phyloP scores from a whole-genome alignment of 192 early-diverging fungal genomes.

The Spizellomyces punctatus region DNA sequence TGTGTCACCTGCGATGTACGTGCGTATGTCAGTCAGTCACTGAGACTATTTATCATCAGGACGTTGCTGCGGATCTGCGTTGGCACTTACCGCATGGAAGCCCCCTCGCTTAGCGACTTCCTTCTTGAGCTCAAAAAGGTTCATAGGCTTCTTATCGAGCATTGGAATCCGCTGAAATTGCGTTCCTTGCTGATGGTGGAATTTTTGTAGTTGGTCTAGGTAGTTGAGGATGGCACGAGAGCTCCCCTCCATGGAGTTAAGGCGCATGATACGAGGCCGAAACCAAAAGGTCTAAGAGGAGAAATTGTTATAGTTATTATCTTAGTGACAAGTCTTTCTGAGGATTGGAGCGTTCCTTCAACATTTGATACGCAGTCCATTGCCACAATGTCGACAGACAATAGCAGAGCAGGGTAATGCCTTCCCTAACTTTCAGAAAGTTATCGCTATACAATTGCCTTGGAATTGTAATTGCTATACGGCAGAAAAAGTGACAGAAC shows the following conservation, averaged over 20 bases:
- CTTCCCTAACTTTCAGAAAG: too few relatives aligned
- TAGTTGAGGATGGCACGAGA: conserved; percentile 87
- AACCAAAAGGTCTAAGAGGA: conserved; percentile 77
- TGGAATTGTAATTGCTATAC: too few relatives aligned
- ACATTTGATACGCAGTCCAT: too few relatives aligned
- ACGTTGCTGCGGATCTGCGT: background rate
- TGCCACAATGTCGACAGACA: too few relatives aligned
- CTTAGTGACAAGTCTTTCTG: too few relatives aligned
- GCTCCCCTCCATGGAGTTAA: conserved; percentile 91
- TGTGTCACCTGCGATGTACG: conserved; percentile 57
- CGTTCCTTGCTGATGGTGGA: conserved; percentile 78
- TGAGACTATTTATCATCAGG: background rate
- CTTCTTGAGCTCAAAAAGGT: conserved; percentile 80
- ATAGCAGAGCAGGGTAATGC: too few relatives aligned
- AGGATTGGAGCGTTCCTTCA: too few relatives aligned
- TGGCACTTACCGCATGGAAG: conserved; percentile 52
- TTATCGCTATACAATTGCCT: too few relatives aligned
- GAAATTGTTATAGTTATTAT: background rate
- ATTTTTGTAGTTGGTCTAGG: conserved; percentile 87
- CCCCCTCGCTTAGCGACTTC: conserved; percentile 80
- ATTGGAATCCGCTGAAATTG: conserved; percentile 79
- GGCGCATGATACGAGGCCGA: conserved; percentile 82
- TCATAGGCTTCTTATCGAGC: conserved; percentile 82
- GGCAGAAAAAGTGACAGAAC: conserved; percentile 17
- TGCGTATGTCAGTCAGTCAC: background rate